phyloP scores from a whole-genome alignment of 306 rosid species.

The Erythrophleum fordii region DNA sequence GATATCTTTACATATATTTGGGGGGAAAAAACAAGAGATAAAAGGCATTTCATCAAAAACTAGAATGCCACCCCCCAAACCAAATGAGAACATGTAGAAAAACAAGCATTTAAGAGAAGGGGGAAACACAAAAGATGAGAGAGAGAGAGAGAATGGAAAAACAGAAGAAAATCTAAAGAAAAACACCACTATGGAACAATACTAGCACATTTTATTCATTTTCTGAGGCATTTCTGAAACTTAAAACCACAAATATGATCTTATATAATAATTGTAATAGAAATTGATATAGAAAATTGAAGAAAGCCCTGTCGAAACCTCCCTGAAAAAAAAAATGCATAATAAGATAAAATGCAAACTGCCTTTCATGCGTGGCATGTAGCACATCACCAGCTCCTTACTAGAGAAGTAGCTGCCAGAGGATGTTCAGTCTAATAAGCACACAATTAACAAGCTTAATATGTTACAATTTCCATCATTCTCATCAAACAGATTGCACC shows the following conservation, averaged over 20 bases:
- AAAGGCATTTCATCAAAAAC: conserved; percentile 7
- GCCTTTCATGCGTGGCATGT: not conserved
- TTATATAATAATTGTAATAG: not conserved
- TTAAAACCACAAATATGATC: not conserved
- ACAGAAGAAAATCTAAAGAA: not conserved
- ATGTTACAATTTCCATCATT: conserved; percentile 25
- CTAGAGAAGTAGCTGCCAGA: not conserved
- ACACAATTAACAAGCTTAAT: not conserved
- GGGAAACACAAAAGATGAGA: not conserved
- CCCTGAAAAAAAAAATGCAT: not conserved
- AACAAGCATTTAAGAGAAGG: conserved; percentile 3
- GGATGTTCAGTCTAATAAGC: not conserved
- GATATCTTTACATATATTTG: not conserved
- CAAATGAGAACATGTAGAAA: not conserved
- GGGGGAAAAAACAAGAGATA: conserved; percentile 20
- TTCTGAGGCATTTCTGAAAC: not conserved
- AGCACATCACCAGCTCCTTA: not conserved
- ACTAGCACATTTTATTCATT: not conserved
- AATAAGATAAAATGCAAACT: not conserved
- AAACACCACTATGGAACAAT: not conserved
- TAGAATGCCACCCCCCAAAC: not conserved
- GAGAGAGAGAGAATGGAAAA: not conserved
- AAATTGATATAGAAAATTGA: not conserved
- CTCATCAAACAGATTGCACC: conserved; percentile 8
- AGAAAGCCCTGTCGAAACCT: not conserved